These are phyloP conservation scores for Stenocarpella maydis DNA, from an alignment of 2,329 filamentous ascomycete species.

Conservation along the genomic window DNA sequence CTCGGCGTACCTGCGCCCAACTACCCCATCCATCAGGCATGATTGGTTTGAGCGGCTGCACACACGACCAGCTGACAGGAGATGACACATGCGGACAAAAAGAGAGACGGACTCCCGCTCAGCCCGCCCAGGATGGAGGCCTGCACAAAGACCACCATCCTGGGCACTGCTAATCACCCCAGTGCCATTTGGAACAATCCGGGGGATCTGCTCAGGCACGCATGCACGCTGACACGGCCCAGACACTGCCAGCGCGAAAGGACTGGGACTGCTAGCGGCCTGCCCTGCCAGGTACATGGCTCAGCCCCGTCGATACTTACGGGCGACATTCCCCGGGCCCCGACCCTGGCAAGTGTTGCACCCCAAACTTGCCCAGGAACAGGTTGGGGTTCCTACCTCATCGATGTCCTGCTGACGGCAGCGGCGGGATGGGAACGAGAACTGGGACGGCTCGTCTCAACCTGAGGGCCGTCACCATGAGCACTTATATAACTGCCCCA, in stretches of 20 bases:
- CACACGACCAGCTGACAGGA: constrained; percentile 26
- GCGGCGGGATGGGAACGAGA: constrained; percentile 30
- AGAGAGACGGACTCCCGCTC: background rate
- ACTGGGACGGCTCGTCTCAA: constrained; percentile 34
- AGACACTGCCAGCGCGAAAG: background rate
- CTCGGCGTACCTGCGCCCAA: constrained; percentile 28
- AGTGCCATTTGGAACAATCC: constrained; percentile 6
- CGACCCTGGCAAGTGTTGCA: constrained; percentile 26
- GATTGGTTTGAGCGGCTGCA: background rate
- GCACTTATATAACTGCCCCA: constrained; percentile 31
- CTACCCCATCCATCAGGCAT: background rate
- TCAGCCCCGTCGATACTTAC: constrained; percentile 29
- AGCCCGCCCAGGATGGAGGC: background rate
- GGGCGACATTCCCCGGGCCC: constrained; percentile 28
- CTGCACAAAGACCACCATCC: background rate
- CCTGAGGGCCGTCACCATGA: constrained; percentile 30
- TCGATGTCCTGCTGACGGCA: constrained; percentile 33
- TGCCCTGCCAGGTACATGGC: constrained; percentile 13
- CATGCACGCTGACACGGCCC: background rate
- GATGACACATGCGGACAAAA: constrained; percentile 2
- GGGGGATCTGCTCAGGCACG: constrained; percentile 24
- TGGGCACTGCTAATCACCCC: constrained; percentile 2
- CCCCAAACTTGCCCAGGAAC: constrained; percentile 33
- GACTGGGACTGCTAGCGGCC: constrained; percentile 8
- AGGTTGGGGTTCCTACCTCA: constrained; percentile 25